A percentile compares a stretch with the other conserved stretches of the same genome.
Conservation (phyloP, 306 rosid species). For the Dicorynia guianensis region DNA sequence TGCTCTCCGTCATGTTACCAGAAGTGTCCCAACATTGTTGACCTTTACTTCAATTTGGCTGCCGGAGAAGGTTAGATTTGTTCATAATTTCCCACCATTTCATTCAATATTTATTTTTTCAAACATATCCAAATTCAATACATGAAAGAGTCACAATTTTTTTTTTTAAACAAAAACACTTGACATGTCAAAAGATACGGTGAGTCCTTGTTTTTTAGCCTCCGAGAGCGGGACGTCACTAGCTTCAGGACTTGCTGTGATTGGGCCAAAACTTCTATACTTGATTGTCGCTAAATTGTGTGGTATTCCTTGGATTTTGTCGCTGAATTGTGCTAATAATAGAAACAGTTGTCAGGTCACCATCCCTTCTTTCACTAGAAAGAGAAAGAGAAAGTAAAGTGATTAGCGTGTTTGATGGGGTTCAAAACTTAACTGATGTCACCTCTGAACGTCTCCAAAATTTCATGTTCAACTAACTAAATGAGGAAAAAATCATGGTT, state of each 20-base stretch:
- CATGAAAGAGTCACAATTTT: neutral
- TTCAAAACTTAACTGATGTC: conserved; percentile 5
- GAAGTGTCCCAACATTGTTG: conserved; percentile 76
- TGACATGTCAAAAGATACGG: neutral
- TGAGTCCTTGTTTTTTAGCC: too few species aligned
- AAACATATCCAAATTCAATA: neutral
- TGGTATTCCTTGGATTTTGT: neutral
- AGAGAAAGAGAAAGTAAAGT: neutral
- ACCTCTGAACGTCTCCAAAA: conserved; percentile 4
- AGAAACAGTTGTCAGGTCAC: neutral
- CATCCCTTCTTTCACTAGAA: neutral
- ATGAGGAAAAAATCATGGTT: neutral
- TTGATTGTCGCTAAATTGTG: neutral
- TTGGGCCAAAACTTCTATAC: neutral
- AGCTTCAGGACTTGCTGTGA: too few species aligned
- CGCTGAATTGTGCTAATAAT: neutral
- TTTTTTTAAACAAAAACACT: neutral
- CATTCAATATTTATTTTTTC: too few species aligned
- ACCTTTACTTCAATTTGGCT: conserved; percentile 81
- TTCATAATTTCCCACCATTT: neutral
- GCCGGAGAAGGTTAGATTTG: conserved; percentile 70
- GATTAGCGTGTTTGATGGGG: neutral
- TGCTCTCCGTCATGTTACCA: conserved; percentile 75
- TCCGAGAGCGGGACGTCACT: too few species aligned
- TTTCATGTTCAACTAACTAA: neutral